Conservation (phyloP, 805 yeast genomes). For the Candida nonsorbophila region DNA sequence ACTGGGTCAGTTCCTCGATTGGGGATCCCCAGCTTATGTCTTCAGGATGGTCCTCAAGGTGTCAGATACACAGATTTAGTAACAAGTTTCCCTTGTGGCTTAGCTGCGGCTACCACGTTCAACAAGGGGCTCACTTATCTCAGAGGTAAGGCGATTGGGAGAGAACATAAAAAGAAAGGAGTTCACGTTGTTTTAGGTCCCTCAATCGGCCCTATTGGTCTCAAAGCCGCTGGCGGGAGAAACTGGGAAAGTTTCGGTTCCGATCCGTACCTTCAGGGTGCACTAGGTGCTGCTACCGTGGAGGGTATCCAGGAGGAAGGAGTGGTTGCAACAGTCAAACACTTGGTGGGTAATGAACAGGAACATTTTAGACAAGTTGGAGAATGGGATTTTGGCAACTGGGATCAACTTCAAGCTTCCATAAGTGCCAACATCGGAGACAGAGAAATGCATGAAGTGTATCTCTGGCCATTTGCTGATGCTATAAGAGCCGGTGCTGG, state of each 20-base stretch:
- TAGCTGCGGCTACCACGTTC: slow-evolving; percentile 56
- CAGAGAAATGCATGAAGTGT: slow-evolving; percentile 56
- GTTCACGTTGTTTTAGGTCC: slow-evolving; percentile 56
- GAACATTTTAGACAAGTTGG: slow-evolving; percentile 53
- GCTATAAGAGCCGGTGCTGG: slow-evolving; percentile 57
- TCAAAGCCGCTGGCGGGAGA: slow-evolving; percentile 59
- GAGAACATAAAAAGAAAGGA: slow-evolving; percentile 50
- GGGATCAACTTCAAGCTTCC: slow-evolving; percentile 37
- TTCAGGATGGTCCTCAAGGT: slow-evolving; percentile 63
- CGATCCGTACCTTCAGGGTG: slow-evolving; percentile 58
- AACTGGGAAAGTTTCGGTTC: slow-evolving; percentile 62
- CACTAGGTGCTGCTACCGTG: slow-evolving; percentile 46
- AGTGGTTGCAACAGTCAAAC: slow-evolving; percentile 52
- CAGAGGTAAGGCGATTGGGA: slow-evolving; percentile 54
- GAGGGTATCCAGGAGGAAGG: slow-evolving; percentile 56
- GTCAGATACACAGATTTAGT: slow-evolving; percentile 52
- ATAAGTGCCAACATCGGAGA: slow-evolving; percentile 55
- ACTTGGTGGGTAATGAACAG: slow-evolving; percentile 58
- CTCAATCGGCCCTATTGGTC: slow-evolving; percentile 55
- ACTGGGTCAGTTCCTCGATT: slow-evolving; percentile 54
- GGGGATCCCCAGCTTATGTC: slow-evolving; percentile 49
- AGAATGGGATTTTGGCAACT: slow-evolving; percentile 44
- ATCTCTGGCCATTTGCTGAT: slow-evolving; percentile 65
- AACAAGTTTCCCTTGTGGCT: slow-evolving; percentile 54
- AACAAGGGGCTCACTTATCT: slow-evolving; percentile 46